Conservation (phyloP, 495 filamentous ascomycete species). For the Evernia prunastri region DNA sequence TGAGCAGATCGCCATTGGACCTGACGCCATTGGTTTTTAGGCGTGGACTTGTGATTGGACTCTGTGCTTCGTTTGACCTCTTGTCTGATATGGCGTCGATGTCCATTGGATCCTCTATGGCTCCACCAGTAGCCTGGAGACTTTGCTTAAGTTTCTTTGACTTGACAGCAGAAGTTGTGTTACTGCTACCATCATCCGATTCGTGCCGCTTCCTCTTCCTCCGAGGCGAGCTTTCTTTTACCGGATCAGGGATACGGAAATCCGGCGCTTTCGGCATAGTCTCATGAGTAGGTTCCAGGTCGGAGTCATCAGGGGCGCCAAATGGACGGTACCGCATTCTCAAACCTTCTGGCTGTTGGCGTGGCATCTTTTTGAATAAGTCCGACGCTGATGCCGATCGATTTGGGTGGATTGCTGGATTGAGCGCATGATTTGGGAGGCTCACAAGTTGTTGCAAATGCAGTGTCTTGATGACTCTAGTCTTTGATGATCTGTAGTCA, state of each 20-base stretch:
- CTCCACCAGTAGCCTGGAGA: not conserved
- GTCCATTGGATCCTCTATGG: conserved; percentile 1
- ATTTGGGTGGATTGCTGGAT: not conserved
- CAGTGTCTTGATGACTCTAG: conserved; percentile 16
- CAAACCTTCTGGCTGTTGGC: conserved; percentile 24
- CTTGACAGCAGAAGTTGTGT: not conserved
- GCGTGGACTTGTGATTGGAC: not conserved
- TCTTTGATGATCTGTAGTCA: conserved; percentile 10
- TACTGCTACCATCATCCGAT: not conserved
- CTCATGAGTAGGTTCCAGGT: not conserved
- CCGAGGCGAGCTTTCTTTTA: not conserved
- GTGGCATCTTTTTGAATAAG: conserved; percentile 11
- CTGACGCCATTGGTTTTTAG: not conserved
- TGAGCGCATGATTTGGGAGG: conserved; percentile 9
- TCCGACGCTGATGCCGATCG: conserved; percentile 5
- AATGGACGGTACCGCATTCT: conserved; percentile 29
- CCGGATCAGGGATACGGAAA: conserved; percentile 7
- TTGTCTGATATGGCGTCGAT: not conserved
- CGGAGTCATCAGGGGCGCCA: conserved; percentile 17
- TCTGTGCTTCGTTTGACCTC: not conserved
- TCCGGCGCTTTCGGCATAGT: not conserved
- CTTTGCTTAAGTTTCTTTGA: conserved; percentile 10
- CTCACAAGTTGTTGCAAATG: conserved; percentile 25
- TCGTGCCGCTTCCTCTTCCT: conserved; percentile 9
- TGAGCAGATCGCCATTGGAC: not conserved